Base-by-base conservation (phyloP, 2,329 filamentous ascomycete genomes). In the Fusarium sp. region DNA sequence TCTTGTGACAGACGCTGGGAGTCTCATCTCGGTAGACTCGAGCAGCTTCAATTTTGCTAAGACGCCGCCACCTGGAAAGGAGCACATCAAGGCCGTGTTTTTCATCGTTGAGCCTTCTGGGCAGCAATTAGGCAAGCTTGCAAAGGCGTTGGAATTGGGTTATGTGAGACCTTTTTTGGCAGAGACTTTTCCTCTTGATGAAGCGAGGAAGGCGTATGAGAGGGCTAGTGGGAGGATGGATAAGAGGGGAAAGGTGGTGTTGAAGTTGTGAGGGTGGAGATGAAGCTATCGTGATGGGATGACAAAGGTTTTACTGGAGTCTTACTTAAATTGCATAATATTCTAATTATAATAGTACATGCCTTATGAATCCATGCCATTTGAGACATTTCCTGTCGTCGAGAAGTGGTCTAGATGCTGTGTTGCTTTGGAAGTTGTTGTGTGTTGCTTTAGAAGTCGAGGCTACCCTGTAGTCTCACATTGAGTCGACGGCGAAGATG, bases 1-100 rank as follows among this genome's bases (percentile, higher is more conserved):
- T 6, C 77, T 78, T 6, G 72, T 82, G 4, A 74, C 74, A 16
- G 67, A 73, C 13, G 66, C 74, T 2, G 79, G 79, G 1, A 71
- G 65, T 11, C 64, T 82, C 14, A 58, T 79, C 3, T 64, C 65
- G 1, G 52, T 74, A 2, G 65, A 77, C 34, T 69, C 75, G 0
- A 61, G 66, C 59, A 76, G 65, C 37, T 72, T 68, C 16, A 41
- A 39, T 11, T 69, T 66, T 52, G 59, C 56, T 0, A 48, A 48
- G 13, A 50, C 9, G 5, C 64, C 23, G 3, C 71, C 64, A 2
- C 14, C 16, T 2, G 58, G 32, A 2, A 70, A 68, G 35, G 50
- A 76, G 18, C 30, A 56, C 0, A 30, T 63, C 16, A 62, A 59
- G 9, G 54, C 66, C 4, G 30, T 52, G 0, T 68, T 70, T 14